Evolutionary conservation across 2,329 filamentous ascomycete genomes (phyloP).

Genomic region (Byssothecium circinans): DNA sequence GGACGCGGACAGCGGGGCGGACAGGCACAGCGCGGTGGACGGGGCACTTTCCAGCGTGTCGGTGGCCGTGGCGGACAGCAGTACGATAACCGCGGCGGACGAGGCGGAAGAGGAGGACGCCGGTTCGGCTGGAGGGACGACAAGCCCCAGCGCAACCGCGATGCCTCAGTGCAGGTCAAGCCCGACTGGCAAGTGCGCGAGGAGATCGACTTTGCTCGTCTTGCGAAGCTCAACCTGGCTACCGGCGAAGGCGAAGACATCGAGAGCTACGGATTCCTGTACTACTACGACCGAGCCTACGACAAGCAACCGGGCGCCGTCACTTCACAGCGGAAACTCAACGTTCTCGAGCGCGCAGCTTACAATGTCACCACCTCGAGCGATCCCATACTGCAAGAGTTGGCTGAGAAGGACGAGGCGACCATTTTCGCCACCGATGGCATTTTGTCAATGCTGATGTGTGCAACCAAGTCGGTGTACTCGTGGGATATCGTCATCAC

Average conservation of each 20-base stretch:
- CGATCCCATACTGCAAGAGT: conserved; percentile 94
- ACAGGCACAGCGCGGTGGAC: conserved; percentile 69
- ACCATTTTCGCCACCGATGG: conserved; percentile 97
- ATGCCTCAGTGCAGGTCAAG: conserved; percentile 95
- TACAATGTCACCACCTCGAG: conserved; percentile 98
- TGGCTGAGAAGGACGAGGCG: conserved; percentile 92
- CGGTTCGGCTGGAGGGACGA: conserved; percentile 99
- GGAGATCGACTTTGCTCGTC: conserved; percentile 97
- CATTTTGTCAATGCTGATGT: conserved; percentile 99
- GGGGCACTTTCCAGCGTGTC: conserved; percentile 73
- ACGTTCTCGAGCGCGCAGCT: conserved; percentile 86
- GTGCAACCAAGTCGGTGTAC: conserved; percentile 92
- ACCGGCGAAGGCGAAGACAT: conserved; percentile 93
- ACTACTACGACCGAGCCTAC: conserved; percentile 95
- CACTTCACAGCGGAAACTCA: conserved; percentile 82
- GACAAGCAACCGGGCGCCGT: conserved; percentile 88
- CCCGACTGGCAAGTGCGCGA: conserved; percentile 93
- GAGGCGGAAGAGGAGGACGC: conserved; percentile 73
- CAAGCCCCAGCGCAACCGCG: conserved; percentile 94
- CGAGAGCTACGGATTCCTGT: conserved; percentile 93
- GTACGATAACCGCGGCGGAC: conserved; percentile 69
- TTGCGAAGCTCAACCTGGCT: conserved; percentile 94
- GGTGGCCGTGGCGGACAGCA: conserved; percentile 69
- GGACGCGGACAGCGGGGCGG: conserved; percentile 76
- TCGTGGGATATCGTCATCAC: conserved; percentile 97